These are phyloP conservation scores for Aureobasidium sp. DNA, from an alignment of 2,329 filamentous ascomycete genomes.

Conservation along the genomic window DNA sequence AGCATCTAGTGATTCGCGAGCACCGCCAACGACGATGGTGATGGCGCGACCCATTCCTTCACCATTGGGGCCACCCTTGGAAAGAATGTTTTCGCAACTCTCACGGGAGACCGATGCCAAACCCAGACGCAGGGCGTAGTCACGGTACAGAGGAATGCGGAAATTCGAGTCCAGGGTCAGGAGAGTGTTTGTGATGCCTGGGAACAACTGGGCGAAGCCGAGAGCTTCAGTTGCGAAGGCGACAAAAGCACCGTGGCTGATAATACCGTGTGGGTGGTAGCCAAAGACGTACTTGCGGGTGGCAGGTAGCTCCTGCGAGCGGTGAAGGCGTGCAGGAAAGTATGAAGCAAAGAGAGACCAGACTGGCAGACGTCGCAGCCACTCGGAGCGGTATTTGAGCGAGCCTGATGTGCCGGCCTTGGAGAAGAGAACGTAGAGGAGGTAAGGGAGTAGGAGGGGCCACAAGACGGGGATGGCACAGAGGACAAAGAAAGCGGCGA, in stretches of 20 bases:
- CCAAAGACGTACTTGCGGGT: constrained; percentile 93
- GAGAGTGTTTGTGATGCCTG: constrained; percentile 88
- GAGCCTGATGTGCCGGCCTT: constrained; percentile 69
- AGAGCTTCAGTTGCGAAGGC: constrained; percentile 87
- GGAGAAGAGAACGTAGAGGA: constrained; percentile 77
- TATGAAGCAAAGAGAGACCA: constrained; percentile 94
- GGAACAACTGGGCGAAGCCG: constrained; percentile 80
- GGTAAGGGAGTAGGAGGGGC: constrained; percentile 71
- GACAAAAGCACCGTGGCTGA: constrained; percentile 89
- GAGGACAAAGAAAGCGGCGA: constrained; percentile 81
- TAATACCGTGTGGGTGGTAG: constrained; percentile 96
- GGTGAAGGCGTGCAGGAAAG: constrained; percentile 83
- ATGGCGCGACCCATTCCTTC: constrained; percentile 93
- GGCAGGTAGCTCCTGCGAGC: constrained; percentile 69
- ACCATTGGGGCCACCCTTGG: constrained; percentile 65
- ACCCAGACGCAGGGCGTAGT: constrained; percentile 87
- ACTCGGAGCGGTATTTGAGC: constrained; percentile 66
- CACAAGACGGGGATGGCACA: constrained; percentile 88
- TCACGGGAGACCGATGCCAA: constrained; percentile 84
- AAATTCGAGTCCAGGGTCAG: constrained; percentile 96
- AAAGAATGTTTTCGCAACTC: constrained; percentile 82
- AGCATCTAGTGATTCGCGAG: constrained; percentile 84
- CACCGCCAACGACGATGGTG: constrained; percentile 90
- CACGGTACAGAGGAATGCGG: constrained; percentile 83
- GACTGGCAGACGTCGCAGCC: constrained; percentile 63